Percentiles rank a stretch among this genome's conserved stretches.
phyloP scores from a whole-genome alignment of 2,329 filamentous ascomycete genomes.

The Aspergillus arachidicola region DNA sequence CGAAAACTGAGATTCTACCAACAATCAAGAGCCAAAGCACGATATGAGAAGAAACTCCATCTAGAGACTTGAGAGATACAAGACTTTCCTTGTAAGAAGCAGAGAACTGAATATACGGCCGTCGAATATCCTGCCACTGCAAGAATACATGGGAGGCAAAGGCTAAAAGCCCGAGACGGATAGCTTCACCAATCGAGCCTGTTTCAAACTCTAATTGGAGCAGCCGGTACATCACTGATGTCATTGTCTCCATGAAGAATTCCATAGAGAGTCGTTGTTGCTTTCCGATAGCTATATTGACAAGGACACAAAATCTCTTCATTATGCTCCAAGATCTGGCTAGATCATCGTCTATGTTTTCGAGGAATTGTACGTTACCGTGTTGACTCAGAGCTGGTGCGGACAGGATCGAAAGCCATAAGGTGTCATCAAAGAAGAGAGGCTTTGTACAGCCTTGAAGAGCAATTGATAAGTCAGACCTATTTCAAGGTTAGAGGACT shows the following conservation, averaged over 20 bases:
- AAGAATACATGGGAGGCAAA: slow-evolving; percentile 46
- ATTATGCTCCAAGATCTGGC: neutral
- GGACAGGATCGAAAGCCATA: neutral
- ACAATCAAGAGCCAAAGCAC: slow-evolving; percentile 4
- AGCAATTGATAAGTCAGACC: slow-evolving; percentile 5
- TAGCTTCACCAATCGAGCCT: slow-evolving; percentile 35
- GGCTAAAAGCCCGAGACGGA: slow-evolving; percentile 45
- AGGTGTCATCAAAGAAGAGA: neutral
- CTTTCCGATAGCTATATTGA: slow-evolving; percentile 17
- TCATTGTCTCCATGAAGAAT: slow-evolving; percentile 36
- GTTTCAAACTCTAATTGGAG: slow-evolving; percentile 34
- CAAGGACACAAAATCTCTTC: neutral
- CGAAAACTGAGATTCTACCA: neutral
- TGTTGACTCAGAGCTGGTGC: neutral
- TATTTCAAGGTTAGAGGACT: neutral
- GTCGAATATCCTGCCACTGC: neutral
- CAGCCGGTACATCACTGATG: slow-evolving; percentile 46
- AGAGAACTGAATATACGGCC: neutral
- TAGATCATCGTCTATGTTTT: neutral
- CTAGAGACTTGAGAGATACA: neutral
- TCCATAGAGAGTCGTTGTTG: slow-evolving; percentile 22
- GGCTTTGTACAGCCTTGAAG: neutral
- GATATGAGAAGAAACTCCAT: neutral
- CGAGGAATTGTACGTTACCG: neutral
- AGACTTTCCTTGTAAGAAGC: neutral